A percentile compares a stretch with the other conserved stretches of the same genome.
Conservation (phyloP, 1,284 basidiomycete genomes). For the Ganoderma boninense region DNA sequence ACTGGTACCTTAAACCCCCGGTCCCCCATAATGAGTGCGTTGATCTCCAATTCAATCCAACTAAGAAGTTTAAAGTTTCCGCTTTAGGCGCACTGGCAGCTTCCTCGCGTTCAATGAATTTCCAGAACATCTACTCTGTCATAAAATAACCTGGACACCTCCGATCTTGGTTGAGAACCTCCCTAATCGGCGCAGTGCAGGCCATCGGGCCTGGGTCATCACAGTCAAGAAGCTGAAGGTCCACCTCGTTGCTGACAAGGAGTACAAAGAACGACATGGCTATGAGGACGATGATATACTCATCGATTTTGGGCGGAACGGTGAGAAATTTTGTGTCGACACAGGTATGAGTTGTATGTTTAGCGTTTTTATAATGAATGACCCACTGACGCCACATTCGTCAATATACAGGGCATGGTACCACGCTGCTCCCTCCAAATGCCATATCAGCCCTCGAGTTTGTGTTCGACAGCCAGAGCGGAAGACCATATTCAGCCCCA, state of each 20-base stretch:
- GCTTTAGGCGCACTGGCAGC: neutral
- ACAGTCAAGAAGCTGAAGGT: neutral
- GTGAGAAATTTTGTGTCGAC: neutral
- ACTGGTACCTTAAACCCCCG: neutral
- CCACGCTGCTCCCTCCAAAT: neutral
- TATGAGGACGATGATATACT: neutral
- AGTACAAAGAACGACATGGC: neutral
- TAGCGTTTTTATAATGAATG: too few species aligned
- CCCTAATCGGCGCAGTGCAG: too few species aligned
- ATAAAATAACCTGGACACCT: neutral
- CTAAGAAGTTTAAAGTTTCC: too few species aligned
- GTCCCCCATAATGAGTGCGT: neutral
- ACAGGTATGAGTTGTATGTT: neutral
- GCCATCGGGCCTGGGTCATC: neutral
- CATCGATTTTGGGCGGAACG: neutral
- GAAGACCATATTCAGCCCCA: neutral
- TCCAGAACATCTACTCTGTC: neutral
- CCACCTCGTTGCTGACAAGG: neutral
- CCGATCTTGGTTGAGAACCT: neutral
- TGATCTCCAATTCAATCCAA: neutral
- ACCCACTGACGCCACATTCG: too few species aligned
- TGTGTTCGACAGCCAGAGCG: neutral
- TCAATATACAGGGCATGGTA: neutral
- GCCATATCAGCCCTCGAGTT: too few species aligned
- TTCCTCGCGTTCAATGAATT: neutral